phyloP scores from a whole-genome alignment of 2,329 filamentous ascomycete species.

The Aspergillus spinulosporus region DNA sequence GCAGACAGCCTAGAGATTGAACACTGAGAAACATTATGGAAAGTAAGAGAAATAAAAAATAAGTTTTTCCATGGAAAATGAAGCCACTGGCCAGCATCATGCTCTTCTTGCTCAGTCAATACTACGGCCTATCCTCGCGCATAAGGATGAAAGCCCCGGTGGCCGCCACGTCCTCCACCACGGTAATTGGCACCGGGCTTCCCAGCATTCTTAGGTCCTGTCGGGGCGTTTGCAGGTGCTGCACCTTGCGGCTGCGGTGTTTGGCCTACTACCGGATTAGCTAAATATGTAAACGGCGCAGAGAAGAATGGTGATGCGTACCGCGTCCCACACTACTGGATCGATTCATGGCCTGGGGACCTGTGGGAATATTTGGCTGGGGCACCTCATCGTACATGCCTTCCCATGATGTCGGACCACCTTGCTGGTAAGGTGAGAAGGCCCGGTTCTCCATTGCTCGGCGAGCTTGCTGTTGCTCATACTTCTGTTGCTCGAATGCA shows the following conservation, averaged over 20 bases:
- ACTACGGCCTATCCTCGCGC: constrained; percentile 38
- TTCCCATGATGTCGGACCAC: constrained; percentile 85
- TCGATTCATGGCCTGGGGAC: constrained; percentile 51
- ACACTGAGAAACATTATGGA: not conserved
- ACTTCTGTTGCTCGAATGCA: constrained; percentile 75
- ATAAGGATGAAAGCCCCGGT: constrained; percentile 80
- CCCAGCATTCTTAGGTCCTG: constrained; percentile 92
- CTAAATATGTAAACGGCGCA: constrained; percentile 17
- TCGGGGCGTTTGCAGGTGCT: constrained; percentile 80
- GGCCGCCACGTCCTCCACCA: constrained; percentile 75
- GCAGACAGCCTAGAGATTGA: constrained; percentile 2
- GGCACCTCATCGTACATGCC: constrained; percentile 98
- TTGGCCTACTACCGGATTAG: constrained; percentile 38
- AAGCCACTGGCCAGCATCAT: not conserved
- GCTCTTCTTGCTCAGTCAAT: not conserved
- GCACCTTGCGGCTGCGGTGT: constrained; percentile 50
- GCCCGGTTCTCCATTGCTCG: constrained; percentile 49
- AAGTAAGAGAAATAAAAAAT: not conserved
- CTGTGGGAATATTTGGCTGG: constrained; percentile 67
- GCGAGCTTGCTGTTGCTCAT: constrained; percentile 66
- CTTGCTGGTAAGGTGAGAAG: constrained; percentile 51
- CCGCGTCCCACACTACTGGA: constrained; percentile 44
- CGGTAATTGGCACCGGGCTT: constrained; percentile 90
- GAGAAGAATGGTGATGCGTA: constrained; percentile 29
- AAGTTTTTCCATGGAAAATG: not conserved